phyloP scores from a whole-genome alignment of 2,329 filamentous ascomycete species.

The Tolypocladium amazonense region DNA sequence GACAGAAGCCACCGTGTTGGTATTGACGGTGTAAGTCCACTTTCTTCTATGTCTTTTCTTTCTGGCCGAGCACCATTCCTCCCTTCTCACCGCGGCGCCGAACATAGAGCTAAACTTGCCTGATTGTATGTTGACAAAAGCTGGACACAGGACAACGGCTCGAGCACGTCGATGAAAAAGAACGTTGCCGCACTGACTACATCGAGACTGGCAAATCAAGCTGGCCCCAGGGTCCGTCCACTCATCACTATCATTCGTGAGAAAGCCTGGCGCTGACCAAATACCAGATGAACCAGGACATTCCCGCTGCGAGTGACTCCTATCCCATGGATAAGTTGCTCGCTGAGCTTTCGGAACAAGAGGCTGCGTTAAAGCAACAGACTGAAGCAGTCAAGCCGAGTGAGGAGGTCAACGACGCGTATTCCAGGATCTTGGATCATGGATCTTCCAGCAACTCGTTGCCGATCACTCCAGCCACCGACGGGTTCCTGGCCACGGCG shows the following conservation, averaged over 20 bases:
- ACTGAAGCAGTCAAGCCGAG: constrained; percentile 37
- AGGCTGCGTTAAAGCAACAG: constrained; percentile 48
- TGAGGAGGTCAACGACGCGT: constrained; percentile 23
- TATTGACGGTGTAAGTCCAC: constrained; percentile 9
- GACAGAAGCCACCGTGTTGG: constrained; percentile 6
- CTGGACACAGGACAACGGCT: constrained; percentile 10
- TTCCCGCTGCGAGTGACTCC: constrained; percentile 22
- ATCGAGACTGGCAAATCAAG: constrained; percentile 46
- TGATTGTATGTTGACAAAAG: background rate
- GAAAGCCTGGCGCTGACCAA: constrained; percentile 2
- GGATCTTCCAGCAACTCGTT: constrained; percentile 46
- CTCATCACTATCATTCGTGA: background rate
- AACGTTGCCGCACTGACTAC: constrained; percentile 36
- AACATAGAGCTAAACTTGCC: background rate
- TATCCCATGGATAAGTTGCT: constrained; percentile 62
- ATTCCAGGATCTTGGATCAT: constrained; percentile 30
- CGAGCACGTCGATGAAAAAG: constrained; percentile 24
- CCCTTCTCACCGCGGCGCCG: background rate
- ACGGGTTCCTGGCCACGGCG: constrained; percentile 36
- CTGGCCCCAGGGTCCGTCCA: constrained; percentile 37
- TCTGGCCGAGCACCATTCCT: background rate
- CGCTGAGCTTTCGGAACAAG: constrained; percentile 64
- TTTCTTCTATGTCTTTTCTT: background rate
- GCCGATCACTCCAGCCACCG: constrained; percentile 51
- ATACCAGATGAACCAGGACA: constrained; percentile 31